phyloP scores from a whole-genome alignment of 176 grass and related monocot species.

The Oryza officinalis region DNA sequence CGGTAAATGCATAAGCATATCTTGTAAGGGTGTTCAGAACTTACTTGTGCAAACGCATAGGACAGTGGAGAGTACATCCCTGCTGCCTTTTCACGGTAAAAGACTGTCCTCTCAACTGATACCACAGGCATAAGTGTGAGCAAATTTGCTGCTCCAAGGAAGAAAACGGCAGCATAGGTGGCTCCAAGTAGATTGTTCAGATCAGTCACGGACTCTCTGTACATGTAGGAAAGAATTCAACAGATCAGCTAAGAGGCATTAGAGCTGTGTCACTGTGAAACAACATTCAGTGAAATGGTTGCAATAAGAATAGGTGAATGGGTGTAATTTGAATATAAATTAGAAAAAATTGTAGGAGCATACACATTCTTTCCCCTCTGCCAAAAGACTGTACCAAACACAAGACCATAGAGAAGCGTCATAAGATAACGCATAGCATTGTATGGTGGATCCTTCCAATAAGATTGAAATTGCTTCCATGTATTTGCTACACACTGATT shows the following conservation, averaged over 20 bases:
- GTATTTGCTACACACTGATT: conserved; percentile 57
- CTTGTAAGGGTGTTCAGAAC: conserved; percentile 14
- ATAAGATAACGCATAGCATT: conserved; percentile 64
- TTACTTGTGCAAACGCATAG: conserved; percentile 78
- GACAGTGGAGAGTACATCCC: conserved; percentile 76
- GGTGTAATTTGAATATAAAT: background rate
- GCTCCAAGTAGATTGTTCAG: conserved; percentile 53
- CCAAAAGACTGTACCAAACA: conserved; percentile 74
- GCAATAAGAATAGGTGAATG: conserved; percentile 16
- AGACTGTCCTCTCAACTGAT: conserved; percentile 67
- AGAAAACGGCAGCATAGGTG: conserved; percentile 62
- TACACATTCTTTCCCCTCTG: conserved; percentile 54
- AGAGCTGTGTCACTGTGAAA: background rate
- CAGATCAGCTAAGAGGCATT: conserved; percentile 18
- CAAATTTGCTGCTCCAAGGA: conserved; percentile 58
- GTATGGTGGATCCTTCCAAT: conserved; percentile 70
- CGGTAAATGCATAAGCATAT: background rate
- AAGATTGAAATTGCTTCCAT: conserved; percentile 67
- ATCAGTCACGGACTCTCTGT: conserved; percentile 54
- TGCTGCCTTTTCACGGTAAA: conserved; percentile 76
- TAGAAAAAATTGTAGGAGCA: background rate
- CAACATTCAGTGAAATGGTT: conserved; percentile 3
- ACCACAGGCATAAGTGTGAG: conserved; percentile 54
- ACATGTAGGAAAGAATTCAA: conserved; percentile 28
- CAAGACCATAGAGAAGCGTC: conserved; percentile 52